Evolutionary conservation across 2,329 filamentous ascomycete genomes (phyloP).

Genomic region (Aspergillus flavus): DNA sequence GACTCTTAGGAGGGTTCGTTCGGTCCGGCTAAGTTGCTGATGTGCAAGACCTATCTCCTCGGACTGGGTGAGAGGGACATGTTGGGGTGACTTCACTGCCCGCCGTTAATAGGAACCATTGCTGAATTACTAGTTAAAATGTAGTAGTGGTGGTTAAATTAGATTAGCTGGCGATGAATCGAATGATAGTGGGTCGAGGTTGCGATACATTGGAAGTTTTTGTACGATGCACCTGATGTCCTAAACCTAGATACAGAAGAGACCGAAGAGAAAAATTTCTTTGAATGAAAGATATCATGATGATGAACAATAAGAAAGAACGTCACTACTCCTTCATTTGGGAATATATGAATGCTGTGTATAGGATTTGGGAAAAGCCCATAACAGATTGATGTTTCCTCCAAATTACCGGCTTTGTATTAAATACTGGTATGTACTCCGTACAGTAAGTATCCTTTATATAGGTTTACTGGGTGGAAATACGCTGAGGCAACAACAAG

Average conservation of each 20-base stretch:
- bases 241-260: not conserved
- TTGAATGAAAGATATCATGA: not conserved
- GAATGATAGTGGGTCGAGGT: constrained; percentile 3
- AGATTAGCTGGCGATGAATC: constrained; percentile 5
- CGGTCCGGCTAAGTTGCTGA: not conserved
- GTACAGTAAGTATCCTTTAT: no score
- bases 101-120: constrained; percentile 1
- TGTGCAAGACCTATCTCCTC: not conserved
- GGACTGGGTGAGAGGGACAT: constrained; percentile 16
- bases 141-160: not conserved
- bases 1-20: not conserved
- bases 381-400: not conserved
- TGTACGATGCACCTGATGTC: not conserved
- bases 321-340: no score
- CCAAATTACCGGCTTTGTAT: not conserved
- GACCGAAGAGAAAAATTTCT: not conserved
- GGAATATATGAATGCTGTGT: no score
- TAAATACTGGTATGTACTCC: not conserved
- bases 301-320: not conserved
- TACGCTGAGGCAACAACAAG: not conserved
- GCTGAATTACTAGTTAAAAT: not conserved
- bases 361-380: no score
- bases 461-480: no score
- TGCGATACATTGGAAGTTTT: not conserved
- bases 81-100: constrained; percentile 28